A percentile compares a stretch with the other conserved stretches of the same genome.
phyloP scores from a whole-genome alignment of 495 filamentous ascomycete species.

The Parachaetomium inaequale region DNA sequence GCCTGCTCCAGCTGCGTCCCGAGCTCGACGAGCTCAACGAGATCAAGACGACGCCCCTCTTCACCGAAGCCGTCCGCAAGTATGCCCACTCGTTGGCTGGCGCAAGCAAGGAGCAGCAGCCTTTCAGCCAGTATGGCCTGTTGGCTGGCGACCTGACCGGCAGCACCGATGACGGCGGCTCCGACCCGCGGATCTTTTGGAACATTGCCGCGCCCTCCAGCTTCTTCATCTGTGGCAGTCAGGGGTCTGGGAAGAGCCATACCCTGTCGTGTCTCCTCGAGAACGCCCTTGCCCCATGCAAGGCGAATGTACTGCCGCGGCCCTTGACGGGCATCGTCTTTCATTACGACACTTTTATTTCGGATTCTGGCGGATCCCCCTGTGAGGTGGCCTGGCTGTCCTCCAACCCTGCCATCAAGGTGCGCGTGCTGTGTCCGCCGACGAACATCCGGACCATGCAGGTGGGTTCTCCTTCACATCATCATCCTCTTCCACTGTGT shows the following conservation, averaged over 20 bases:
- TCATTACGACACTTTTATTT: constrained; percentile 62
- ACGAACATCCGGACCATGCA: constrained; percentile 53
- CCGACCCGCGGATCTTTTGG: constrained; percentile 56
- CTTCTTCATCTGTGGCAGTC: constrained; percentile 71
- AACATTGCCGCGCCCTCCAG: constrained; percentile 67
- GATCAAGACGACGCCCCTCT: constrained; percentile 36
- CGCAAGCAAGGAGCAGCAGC: background rate
- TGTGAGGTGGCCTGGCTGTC: constrained; percentile 70
- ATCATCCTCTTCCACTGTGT: background rate
- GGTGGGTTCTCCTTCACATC: constrained; percentile 19
- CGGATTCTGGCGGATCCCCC: constrained; percentile 48
- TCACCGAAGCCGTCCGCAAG: constrained; percentile 37
- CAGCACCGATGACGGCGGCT: constrained; percentile 2
- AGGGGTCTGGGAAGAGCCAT: constrained; percentile 75
- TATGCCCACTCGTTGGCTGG: constrained; percentile 19
- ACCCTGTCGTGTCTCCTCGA: constrained; percentile 69
- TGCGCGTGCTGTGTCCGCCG: constrained; percentile 61
- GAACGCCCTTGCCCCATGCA: constrained; percentile 50
- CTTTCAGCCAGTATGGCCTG: constrained; percentile 43
- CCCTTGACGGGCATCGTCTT: constrained; percentile 65
- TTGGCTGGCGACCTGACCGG: constrained; percentile 33
- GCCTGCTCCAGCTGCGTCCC: constrained; percentile 20
- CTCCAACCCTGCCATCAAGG: constrained; percentile 49
- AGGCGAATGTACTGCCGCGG: constrained; percentile 37
- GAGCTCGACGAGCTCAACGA: constrained; percentile 34